Evolutionary conservation across 441 rosid genomes (phyloP), one percentile per base, ranked within the genome.

Genomic region (Cnidoscolus chayamansa): DNA sequence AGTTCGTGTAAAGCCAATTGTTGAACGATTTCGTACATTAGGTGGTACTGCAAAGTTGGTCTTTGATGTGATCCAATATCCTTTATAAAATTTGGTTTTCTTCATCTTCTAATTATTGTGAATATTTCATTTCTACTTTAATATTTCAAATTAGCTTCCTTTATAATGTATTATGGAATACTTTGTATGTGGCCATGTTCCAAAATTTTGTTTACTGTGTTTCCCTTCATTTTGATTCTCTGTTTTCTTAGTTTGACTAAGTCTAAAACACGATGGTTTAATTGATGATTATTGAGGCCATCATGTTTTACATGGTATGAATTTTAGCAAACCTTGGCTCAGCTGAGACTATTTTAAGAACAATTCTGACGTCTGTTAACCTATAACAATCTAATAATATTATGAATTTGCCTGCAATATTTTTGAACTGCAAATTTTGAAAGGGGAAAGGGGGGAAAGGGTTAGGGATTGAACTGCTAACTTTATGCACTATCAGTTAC

Each of bases 61-160:
- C 72, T 96, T 82, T 83, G 99, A 96, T 82, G 94, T 93, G 74
- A 96, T 96, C 80, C 94, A 91, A 93, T 96, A 91, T 93, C 98
- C 98, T 93, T 89, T 82, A 51, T 68, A 80, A 75, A 17, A 71
- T 59, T 74, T 76, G 62, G 30, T 2, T 50, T 1, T 15, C 4
- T 45, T 53, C 31, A 55, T 51, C 19, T 64, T 43, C 10, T 43
- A 17, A 55, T 55, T 17, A 16, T 70, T 11, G 32, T 20, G 30
- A 31, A 37, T 51, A 62, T 9, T 35, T 37, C 20, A 8, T 69
- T 2, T 19, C 9, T 25, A 11, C 40, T n/a, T 54, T 1, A 17
- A 1, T 68, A 53, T 45, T 65, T 67, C 37, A 54, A 25, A 2
- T 67, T 54, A 37, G 49, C 16, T 8, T 12, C 25, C n/a, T 9